phyloP scores from a whole-genome alignment of 2,329 filamentous ascomycete species.

The Penicillium italicum region DNA sequence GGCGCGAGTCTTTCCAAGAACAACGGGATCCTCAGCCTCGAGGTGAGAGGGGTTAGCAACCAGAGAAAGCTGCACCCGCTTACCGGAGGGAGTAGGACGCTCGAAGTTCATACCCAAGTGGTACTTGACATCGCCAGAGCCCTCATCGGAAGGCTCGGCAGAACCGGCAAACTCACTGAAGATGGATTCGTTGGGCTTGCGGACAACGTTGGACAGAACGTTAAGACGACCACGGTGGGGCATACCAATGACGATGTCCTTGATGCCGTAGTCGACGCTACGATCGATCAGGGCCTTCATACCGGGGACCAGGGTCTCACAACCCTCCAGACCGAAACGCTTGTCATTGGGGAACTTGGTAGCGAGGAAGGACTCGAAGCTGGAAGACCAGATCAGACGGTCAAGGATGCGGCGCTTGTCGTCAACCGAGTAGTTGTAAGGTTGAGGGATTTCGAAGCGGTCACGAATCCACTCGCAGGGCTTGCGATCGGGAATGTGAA shows the following conservation, averaged over 20 bases:
- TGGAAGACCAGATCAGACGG: slow-evolving; percentile 96
- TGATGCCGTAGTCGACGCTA: slow-evolving; percentile 96
- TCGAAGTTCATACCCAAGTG: slow-evolving; percentile 99
- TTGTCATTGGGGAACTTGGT: slow-evolving; percentile 99
- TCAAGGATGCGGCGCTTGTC: slow-evolving; percentile 98
- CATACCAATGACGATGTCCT: slow-evolving; percentile 99
- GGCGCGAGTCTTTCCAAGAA: slow-evolving; percentile 93
- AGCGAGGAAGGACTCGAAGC: slow-evolving; percentile 90
- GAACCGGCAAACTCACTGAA: slow-evolving; percentile 97
- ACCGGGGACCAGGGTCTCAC: slow-evolving; percentile 92
- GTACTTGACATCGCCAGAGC: slow-evolving; percentile 98
- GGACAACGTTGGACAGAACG: slow-evolving; percentile 95
- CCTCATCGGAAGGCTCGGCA: slow-evolving; percentile 83
- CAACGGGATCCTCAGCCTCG: slow-evolving; percentile 96
- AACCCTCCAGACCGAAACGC: slow-evolving; percentile 96
- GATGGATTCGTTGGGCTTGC: slow-evolving; percentile 99
- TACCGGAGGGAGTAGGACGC: slow-evolving; percentile 93
- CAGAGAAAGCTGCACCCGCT: slow-evolving; percentile 97
- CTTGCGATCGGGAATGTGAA: slow-evolving; percentile 94
- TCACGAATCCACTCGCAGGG: slow-evolving; percentile 98
- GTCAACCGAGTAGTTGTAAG: slow-evolving; percentile 96
- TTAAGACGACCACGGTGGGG: slow-evolving; percentile 98
- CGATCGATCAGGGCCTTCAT: slow-evolving; percentile 99
- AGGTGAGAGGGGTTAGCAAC: slow-evolving; percentile 98
- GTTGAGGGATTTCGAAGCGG: slow-evolving; percentile 86